phyloP scores from a whole-genome alignment of 2,329 filamentous ascomycete genomes.

The Talaromyces sp. region DNA sequence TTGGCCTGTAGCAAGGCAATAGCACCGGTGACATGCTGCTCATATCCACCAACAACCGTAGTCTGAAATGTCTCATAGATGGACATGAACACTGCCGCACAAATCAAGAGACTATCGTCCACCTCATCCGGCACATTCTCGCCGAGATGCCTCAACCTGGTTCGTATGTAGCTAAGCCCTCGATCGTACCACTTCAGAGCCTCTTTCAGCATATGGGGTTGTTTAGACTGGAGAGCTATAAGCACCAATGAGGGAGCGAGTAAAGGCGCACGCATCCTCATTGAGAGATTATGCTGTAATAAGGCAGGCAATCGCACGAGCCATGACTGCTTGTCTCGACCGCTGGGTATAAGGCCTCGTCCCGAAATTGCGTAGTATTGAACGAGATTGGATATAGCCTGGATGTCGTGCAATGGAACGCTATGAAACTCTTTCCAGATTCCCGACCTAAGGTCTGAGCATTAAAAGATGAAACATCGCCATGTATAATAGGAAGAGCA shows the following conservation, averaged over 20 bases:
- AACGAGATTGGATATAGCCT: conserved; percentile 14
- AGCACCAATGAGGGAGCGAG: conserved; percentile 15
- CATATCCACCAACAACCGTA: conserved; percentile 12
- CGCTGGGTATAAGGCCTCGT: not conserved
- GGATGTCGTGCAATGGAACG: conserved; percentile 8
- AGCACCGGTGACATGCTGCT: conserved; percentile 13
- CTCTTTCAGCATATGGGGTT: conserved; percentile 9
- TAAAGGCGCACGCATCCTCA: conserved; percentile 7
- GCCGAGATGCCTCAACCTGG: not conserved
- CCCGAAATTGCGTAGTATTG: conserved; percentile 12
- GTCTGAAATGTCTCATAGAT: conserved; percentile 10
- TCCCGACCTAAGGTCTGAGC: not conserved
- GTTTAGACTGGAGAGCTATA: conserved; percentile 8
- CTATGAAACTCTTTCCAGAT: conserved; percentile 2
- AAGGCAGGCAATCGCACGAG: conserved; percentile 7
- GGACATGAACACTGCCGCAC: conserved; percentile 14
- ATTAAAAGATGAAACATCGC: not conserved
- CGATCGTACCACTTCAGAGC: conserved; percentile 15
- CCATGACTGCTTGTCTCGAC: conserved; percentile 7
- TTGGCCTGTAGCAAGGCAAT: conserved; percentile 11
- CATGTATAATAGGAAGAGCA: not conserved
- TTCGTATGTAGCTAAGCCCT: conserved; percentile 13
- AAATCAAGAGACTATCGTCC: conserved; percentile 11
- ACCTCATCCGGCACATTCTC: not conserved
- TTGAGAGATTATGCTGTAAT: not conserved